Base-by-base conservation (phyloP, 495 filamentous ascomycete genomes). In the Aspergillus funiculosus region DNA sequence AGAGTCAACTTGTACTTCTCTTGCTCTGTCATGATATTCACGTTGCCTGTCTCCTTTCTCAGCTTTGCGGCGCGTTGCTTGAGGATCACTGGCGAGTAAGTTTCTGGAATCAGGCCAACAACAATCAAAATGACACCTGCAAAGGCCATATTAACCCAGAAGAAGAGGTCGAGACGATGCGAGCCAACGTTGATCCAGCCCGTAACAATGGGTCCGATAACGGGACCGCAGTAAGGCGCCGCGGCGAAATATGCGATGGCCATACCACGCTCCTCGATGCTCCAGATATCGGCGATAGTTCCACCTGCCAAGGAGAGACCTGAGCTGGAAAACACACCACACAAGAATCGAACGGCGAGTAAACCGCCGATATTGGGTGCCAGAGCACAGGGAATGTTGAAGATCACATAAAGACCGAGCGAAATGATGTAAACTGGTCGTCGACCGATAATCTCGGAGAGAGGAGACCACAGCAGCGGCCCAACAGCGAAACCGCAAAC, bases 301-400 rank as follows among this genome's bases (percentile, higher is more conserved):
- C 80, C 83, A 29, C 74, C 78, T 9, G 79, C 74, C n/a, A 85
- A 66, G 4, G 79, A 75, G 4, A 85, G 56, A 1, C 82, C 78
- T 0, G 80, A 73, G 9, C 72, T 70, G 4, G 77, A 81, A 52
- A 84, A 82, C 5, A 74, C 52, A 18, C 81, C 82, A 2, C 66
- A 67, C 3, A 86, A 56, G 55, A 85, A 78, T 11, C 80, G 73
- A 46, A 67, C 69, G 14, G 80, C 54, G 15, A 86, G 59, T 14
- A 86, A 66, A 19, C 65, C 66, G 9, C 67, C 62, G 4, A 81
- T 54, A 39, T 83, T 82, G 14, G 68, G 64, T 0, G 75, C 73
- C 3, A 81, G 64, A 4, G 76, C 79, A n/a, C n/a, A n/a, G n/a
- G n/a, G n/a, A n/a, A n/a, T n/a, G n/a, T n/a, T n/a, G n/a, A n/a